These are phyloP conservation scores for Usnea hakonensis DNA, from an alignment of 495 filamentous ascomycete genomes.

Conservation along the genomic window DNA sequence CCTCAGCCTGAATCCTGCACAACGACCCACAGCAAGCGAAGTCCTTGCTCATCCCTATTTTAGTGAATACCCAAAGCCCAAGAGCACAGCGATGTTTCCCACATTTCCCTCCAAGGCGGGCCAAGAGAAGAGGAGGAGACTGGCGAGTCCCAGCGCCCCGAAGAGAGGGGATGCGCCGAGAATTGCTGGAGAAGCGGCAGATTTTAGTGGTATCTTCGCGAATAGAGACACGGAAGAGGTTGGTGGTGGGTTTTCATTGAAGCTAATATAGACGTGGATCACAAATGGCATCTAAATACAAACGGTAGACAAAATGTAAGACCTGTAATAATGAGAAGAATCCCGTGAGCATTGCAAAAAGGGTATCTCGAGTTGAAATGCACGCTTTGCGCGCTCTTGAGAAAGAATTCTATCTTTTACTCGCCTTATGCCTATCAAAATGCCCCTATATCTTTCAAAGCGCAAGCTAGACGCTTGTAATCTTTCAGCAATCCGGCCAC, in stretches of 20 bases:
- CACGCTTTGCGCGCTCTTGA: not conserved
- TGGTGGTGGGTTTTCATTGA: constrained; percentile 75
- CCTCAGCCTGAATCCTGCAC: constrained; percentile 66
- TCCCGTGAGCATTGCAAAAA: not conserved
- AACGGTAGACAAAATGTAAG: not conserved
- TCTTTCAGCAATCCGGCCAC: constrained; percentile 75
- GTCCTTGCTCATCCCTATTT: constrained; percentile 80
- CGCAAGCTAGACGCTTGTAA: constrained; percentile 73
- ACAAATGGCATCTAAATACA: not conserved
- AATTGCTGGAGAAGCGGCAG: constrained; percentile 54
- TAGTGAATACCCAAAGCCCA: constrained; percentile 78
- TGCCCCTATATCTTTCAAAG: constrained; percentile 53
- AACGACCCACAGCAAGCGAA: constrained; percentile 60
- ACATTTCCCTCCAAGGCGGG: constrained; percentile 93
- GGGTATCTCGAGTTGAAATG: not conserved
- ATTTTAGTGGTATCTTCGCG: constrained; percentile 73
- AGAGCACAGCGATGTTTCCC: constrained; percentile 78
- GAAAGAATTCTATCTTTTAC: not conserved
- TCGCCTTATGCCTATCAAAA: constrained; percentile 31
- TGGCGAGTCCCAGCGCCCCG: constrained; percentile 80
- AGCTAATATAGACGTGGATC: constrained; percentile 36
- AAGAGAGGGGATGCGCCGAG: constrained; percentile 64
- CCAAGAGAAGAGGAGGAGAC: constrained; percentile 69
- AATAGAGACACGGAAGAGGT: constrained; percentile 63
- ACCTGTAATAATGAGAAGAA: not conserved